A percentile compares a stretch with the other conserved stretches of the same genome.
Evolutionary conservation across 1,139 yeast genomes (phyloP).

Genomic region (Scheffersomyces segobiensis): DNA sequence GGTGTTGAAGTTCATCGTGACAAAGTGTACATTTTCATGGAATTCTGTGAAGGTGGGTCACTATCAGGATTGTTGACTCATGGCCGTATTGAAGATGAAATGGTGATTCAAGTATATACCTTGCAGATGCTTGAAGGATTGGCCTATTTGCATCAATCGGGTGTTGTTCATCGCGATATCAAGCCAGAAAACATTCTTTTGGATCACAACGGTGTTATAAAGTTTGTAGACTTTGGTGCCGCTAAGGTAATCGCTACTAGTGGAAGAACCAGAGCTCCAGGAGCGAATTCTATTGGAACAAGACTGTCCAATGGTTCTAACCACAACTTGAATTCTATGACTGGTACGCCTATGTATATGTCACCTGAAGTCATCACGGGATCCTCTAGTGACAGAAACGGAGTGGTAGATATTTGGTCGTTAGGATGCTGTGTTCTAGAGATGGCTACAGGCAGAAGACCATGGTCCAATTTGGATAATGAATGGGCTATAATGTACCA

Average conservation of each 20-base stretch:
- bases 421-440: constrained; percentile 79
- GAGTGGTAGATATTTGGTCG: constrained; percentile 84
- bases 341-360: constrained; percentile 99
- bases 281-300: constrained; percentile 1
- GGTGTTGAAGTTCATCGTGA: constrained; percentile 98
- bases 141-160: constrained; percentile 91
- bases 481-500: constrained; percentile 99
- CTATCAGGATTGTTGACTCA: constrained; percentile 75
- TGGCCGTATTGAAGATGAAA: constrained; percentile 94
- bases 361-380: constrained; percentile 97
- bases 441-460: constrained; percentile 82
- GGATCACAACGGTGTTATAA: constrained; percentile 90
- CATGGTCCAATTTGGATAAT: constrained; percentile 91
- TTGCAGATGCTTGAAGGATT: constrained; percentile 93
- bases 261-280: constrained; percentile 45
- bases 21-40: constrained; percentile 95
- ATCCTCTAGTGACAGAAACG: constrained; percentile 60
- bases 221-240: constrained; percentile 96
- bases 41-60: constrained; percentile 95
- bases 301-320: constrained; percentile 14
- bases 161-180: constrained; percentile 95
- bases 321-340: constrained; percentile 54
- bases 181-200: constrained; percentile 92
- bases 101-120: constrained; percentile 87
- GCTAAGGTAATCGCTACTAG: constrained; percentile 88